Conservation (phyloP, 495 filamentous ascomycete species). For the Penicillium diatomitis region DNA sequence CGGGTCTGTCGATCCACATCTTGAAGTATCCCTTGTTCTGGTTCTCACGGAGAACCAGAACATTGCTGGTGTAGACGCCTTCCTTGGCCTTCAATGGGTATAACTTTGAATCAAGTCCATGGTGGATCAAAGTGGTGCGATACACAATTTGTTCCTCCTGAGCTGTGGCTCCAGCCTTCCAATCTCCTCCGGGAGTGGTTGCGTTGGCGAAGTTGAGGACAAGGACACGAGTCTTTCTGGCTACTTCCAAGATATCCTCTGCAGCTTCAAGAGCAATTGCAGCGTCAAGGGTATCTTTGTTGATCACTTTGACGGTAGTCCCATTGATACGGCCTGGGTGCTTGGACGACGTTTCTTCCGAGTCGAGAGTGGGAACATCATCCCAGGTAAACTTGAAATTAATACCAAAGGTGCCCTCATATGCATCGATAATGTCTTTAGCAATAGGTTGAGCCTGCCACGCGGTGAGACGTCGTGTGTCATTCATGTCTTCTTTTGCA, state of each 20-base stretch:
- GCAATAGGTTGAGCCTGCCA: no score
- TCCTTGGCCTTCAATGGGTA: conserved; percentile 47
- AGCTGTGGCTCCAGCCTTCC: conserved; percentile 42
- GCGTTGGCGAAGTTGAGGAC: conserved; percentile 56
- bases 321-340: conserved; percentile 9
- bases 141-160: conserved; percentile 62
- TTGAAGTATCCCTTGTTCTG: conserved; percentile 29
- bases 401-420: background rate
- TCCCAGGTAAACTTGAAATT: background rate
- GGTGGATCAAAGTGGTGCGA: conserved; percentile 45
- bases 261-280: conserved; percentile 30
- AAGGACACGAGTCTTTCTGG: conserved; percentile 30
- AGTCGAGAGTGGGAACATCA: background rate
- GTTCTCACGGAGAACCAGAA: conserved; percentile 45
- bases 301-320: conserved; percentile 30
- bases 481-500: no score
- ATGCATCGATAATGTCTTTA: no score
- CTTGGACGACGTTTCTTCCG: background rate
- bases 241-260: background rate
- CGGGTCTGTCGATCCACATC: conserved; percentile 23
- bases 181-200: conserved; percentile 45
- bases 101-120: conserved; percentile 40
- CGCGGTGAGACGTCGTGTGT: no score
- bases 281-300: conserved; percentile 43
- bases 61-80: conserved; percentile 50